These are phyloP conservation scores for Usnea hakonensis DNA, from an alignment of 495 filamentous ascomycete species.

Conservation along the genomic window DNA sequence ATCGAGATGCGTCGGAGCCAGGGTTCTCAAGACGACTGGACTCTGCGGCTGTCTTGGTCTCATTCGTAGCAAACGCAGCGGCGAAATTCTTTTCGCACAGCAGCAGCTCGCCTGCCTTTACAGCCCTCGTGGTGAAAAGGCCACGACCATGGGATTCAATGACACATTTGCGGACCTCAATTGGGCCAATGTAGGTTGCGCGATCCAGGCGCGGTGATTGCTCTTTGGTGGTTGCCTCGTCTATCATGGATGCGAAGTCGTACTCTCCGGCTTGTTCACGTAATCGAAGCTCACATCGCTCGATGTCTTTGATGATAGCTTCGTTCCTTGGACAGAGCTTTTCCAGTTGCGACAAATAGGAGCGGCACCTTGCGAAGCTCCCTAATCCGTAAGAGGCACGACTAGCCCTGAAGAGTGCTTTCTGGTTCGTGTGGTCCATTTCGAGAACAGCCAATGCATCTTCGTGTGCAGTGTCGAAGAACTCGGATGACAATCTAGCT, in stretches of 20 bases:
- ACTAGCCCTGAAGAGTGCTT: slow-evolving; percentile 40
- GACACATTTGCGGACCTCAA: slow-evolving; percentile 21
- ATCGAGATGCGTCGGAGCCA: slow-evolving; percentile 28
- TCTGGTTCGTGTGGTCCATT: slow-evolving; percentile 29
- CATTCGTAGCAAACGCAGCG: slow-evolving; percentile 24
- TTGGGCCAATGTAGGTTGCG: slow-evolving; percentile 37
- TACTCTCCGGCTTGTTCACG: slow-evolving; percentile 38
- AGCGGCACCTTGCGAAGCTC: slow-evolving; percentile 34
- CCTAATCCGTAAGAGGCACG: slow-evolving; percentile 40
- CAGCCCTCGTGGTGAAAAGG: slow-evolving; percentile 40
- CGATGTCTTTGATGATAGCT: slow-evolving; percentile 29
- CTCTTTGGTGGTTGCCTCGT: slow-evolving; percentile 27
- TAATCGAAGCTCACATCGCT: slow-evolving; percentile 26
- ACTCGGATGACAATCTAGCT: slow-evolving; percentile 35
- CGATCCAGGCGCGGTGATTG: slow-evolving; percentile 37
- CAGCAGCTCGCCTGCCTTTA: slow-evolving; percentile 46
- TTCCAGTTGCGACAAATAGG: slow-evolving; percentile 22
- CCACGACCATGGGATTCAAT: slow-evolving; percentile 33
- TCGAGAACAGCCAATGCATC: slow-evolving; percentile 31
- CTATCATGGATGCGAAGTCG: slow-evolving; percentile 36
- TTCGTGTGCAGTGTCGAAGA: slow-evolving; percentile 40
- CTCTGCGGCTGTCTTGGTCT: background rate
- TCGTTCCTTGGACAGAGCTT: slow-evolving; percentile 27
- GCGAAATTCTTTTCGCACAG: slow-evolving; percentile 51
- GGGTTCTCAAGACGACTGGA: slow-evolving; percentile 23